Evolutionary conservation across 495 filamentous ascomycete genomes (phyloP).

Genomic region (Lophiostoma macrostomum): DNA sequence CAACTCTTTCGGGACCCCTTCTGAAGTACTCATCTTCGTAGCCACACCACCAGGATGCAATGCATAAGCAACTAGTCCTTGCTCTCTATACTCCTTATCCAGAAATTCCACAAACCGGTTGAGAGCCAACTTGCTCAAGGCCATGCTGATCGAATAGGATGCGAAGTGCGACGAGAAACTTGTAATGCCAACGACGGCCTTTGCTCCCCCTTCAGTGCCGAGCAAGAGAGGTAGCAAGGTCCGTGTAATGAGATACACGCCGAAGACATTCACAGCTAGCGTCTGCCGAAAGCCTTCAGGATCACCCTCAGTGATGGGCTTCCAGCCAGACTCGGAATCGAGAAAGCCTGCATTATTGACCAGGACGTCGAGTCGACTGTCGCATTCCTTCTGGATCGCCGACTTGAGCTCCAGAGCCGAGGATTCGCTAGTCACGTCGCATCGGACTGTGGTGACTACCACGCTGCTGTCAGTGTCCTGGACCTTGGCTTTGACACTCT

Average conservation of each 20-base stretch:
- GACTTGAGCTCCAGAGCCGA: background rate
- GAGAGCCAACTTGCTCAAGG: conserved; percentile 2
- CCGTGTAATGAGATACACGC: conserved; percentile 7
- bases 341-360: conserved; percentile 15
- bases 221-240: conserved; percentile 1
- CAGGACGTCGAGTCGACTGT: conserved; percentile 10
- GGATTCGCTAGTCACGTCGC: conserved; percentile 1
- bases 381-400: background rate
- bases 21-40: conserved; percentile 11
- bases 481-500: background rate
- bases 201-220: conserved; percentile 5
- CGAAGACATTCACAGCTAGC: conserved; percentile 10
- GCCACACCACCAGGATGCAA: conserved; percentile 13
- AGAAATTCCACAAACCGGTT: conserved; percentile 15
- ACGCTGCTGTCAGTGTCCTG: background rate
- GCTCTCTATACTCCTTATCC: conserved; percentile 1
- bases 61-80: conserved; percentile 7
- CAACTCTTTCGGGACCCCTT: conserved; percentile 4
- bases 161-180: conserved; percentile 12
- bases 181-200: conserved; percentile 5
- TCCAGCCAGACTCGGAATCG: conserved; percentile 7
- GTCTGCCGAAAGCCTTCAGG: conserved; percentile 1
- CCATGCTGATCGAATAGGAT: background rate
- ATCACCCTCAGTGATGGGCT: conserved; percentile 6
- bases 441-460: background rate